These are phyloP conservation scores for Pythium phragmitis DNA, from an alignment of 352 stramenopile species.

Conservation along the genomic window DNA sequence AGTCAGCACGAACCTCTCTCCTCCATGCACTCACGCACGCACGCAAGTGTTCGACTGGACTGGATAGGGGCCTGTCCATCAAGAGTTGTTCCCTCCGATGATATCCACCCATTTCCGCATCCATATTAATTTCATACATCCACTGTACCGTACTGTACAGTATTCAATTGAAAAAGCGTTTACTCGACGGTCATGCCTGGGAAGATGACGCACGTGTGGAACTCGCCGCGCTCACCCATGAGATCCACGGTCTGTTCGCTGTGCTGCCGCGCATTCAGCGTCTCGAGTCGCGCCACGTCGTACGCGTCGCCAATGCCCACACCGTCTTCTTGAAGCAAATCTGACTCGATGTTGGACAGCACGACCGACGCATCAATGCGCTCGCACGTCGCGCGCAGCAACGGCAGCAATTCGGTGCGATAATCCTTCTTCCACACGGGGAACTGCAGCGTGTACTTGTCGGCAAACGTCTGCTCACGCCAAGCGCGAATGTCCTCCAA, in stretches of 20 bases:
- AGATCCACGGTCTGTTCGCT: slow-evolving; percentile 45
- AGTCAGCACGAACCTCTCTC: too few relatives aligned
- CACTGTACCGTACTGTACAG: too few relatives aligned
- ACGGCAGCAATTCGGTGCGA: slow-evolving; percentile 59
- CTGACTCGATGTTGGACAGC: slow-evolving; percentile 61
- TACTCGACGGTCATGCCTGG: slow-evolving; percentile 42
- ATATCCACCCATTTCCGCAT: too few relatives aligned
- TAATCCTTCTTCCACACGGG: slow-evolving; percentile 76
- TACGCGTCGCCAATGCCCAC: slow-evolving; percentile 46
- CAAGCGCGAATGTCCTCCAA: slow-evolving; percentile 81
- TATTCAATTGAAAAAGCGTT: neutral
- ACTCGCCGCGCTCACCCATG: slow-evolving; percentile 90
- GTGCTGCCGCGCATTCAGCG: slow-evolving; percentile 29
- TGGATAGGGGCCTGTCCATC: too few relatives aligned
- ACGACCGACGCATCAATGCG: slow-evolving; percentile 39
- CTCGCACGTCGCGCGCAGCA: slow-evolving; percentile 52
- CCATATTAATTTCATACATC: too few relatives aligned
- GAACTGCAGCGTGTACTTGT: slow-evolving; percentile 59
- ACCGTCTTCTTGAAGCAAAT: slow-evolving; percentile 18
- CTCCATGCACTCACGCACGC: too few relatives aligned
- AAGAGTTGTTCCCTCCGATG: too few relatives aligned
- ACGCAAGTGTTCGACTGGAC: too few relatives aligned
- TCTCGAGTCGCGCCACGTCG: slow-evolving; percentile 30
- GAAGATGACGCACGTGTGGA: slow-evolving; percentile 87
- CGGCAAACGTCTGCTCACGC: slow-evolving; percentile 64